Conservation (phyloP, 805 yeast genomes). For the Candida arabinofermentans region DNA sequence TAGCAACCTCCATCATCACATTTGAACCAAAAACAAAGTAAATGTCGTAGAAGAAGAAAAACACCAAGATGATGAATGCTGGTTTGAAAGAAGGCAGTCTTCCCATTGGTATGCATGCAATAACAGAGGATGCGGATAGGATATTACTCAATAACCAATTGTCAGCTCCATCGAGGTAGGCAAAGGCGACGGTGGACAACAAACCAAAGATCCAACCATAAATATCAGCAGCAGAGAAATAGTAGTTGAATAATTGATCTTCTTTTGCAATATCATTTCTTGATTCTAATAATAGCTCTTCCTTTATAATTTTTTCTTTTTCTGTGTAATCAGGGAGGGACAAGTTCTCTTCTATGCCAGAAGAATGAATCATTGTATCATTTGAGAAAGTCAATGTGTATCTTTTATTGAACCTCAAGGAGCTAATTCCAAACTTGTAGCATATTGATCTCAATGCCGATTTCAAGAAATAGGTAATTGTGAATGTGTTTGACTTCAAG, state of each 20-base stretch:
- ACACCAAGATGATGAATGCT: constrained; percentile 41
- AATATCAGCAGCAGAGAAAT: constrained; percentile 30
- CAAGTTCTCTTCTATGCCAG: constrained; percentile 35
- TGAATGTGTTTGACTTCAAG: constrained; percentile 29
- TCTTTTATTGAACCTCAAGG: constrained; percentile 31
- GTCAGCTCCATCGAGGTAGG: constrained; percentile 21
- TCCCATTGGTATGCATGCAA: constrained; percentile 38
- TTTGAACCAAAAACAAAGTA: constrained; percentile 63
- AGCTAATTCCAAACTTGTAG: constrained; percentile 24
- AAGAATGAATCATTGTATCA: constrained; percentile 34
- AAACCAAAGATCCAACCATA: constrained; percentile 21
- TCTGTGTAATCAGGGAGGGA: constrained; percentile 30
- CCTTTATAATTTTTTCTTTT: constrained; percentile 26
- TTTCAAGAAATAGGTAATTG: constrained; percentile 28
- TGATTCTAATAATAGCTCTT: constrained; percentile 21
- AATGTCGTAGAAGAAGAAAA: constrained; percentile 58
- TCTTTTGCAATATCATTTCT: constrained; percentile 21
- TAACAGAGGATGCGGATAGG: constrained; percentile 38
- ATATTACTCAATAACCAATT: constrained; percentile 48
- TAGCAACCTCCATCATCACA: constrained; percentile 62
- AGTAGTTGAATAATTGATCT: constrained; percentile 34
- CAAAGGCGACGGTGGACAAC: constrained; percentile 6
- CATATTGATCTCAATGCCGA: constrained; percentile 26
- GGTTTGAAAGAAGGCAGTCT: constrained; percentile 42
- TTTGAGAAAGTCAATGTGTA: constrained; percentile 39